Conservation (phyloP, 176 grass and related monocot genomes). For the Juncus effusus region DNA sequence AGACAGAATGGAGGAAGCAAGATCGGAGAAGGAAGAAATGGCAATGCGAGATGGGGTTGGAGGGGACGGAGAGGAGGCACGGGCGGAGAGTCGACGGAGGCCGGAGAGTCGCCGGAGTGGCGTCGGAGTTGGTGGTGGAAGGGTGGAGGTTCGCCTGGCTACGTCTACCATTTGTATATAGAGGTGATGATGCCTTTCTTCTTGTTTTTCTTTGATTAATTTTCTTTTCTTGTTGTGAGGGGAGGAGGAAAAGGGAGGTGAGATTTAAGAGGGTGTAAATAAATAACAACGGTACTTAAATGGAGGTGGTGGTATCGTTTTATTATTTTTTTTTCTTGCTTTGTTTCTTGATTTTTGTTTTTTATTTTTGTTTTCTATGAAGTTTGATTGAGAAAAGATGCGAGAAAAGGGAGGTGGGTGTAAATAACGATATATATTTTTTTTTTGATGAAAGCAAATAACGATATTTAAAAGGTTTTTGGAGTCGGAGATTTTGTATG, state of each 20-base stretch:
- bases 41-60: slow-evolving; percentile 27
- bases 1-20: slow-evolving; percentile 35
- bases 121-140: slow-evolving; percentile 36
- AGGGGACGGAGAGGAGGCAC: slow-evolving; percentile 45
- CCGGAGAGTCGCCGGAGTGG: slow-evolving; percentile 37
- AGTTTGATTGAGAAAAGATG: not conserved
- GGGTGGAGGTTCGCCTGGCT: slow-evolving; percentile 25
- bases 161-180: slow-evolving; percentile 48
- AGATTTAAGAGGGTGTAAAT: not conserved
- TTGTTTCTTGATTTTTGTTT: not conserved
- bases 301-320: not conserved
- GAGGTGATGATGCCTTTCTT: not conserved
- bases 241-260: not conserved
- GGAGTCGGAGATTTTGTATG: not conserved
- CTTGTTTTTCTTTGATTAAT: not conserved
- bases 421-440: not conserved
- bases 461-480: slow-evolving; percentile 16
- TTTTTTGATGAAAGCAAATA: not conserved
- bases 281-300: not conserved
- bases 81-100: slow-evolving; percentile 61
- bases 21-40: slow-evolving; percentile 27
- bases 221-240: not conserved
- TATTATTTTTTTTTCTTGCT: slow-evolving; percentile 6
- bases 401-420: too few species aligned
- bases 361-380: not conserved